Evolutionary conservation across 495 filamentous ascomycete genomes (phyloP), one percentile per base, ranked within the genome.

Genomic region (Penicilliopsis zonata): DNA sequence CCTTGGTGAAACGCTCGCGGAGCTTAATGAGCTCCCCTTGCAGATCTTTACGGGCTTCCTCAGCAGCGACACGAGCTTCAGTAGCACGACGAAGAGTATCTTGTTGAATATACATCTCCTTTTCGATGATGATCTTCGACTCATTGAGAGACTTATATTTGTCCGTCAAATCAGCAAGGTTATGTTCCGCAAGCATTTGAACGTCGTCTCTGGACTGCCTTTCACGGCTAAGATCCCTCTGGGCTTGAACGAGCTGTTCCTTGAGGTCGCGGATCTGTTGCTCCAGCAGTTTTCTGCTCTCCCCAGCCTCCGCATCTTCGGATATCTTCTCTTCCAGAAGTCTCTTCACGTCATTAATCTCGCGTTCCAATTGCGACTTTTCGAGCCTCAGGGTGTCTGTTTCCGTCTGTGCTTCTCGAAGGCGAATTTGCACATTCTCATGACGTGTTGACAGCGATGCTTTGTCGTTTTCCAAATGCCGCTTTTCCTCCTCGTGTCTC

Each of bases 81-180:
- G 81, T 82, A 6, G 87, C 80, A 13, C 90, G 81, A 13, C 90
- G 81, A 28, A 95, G 73, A 9, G 81, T 82, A 49, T 98, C 90
- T 53, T 95, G 87, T 44, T 96, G 90, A n/a, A 81, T 76, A 50
- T 95, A 96, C 57, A 98, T 85, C 53, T 96, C 92, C 54, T 94
- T 95, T 52, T 98, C 90, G 34, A 98, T 95, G 23, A 70, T 90
- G 43, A 95, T 94, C 55, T 98, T 98, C 4, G 87, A 80, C 22
- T 94, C 85, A 41, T 93, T 94, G 9, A 98, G 66, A n/a, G 70
- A 69, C 18, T 87, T 72, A 44, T 80, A 93, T 36, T 96, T 87
- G 13, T 86, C 74, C 44, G 83, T 78, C 35, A 98, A 57, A 26
- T 77, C 74, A 12, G 78, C 63, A 37, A 78, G 79, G 45, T 90